A percentile compares a stretch with the other conserved stretches of the same genome.
Evolutionary conservation across 495 filamentous ascomycete species (phyloP).

Genomic region (Penicillium lividum): DNA sequence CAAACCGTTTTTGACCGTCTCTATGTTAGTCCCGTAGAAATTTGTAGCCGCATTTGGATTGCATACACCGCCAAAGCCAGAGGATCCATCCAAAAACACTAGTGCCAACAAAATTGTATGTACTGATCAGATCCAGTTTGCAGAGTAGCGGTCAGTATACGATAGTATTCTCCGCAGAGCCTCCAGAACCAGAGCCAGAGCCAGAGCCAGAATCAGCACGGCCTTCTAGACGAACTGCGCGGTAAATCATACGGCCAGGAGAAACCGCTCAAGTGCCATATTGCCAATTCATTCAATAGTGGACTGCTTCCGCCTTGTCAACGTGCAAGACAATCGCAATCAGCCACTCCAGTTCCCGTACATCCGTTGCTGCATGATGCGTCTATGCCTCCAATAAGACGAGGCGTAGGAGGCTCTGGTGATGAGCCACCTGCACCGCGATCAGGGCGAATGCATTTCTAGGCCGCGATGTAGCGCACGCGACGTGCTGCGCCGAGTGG

Average conservation of each 20-base stretch:
- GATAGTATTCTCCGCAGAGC: not conserved
- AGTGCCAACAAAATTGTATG: not conserved
- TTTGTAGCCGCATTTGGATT: not conserved
- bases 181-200: not conserved
- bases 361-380: conserved; percentile 1
- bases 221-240: not conserved
- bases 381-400: conserved; percentile 3
- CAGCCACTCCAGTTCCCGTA: not conserved
- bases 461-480: conserved; percentile 1
- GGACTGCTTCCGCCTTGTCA: not conserved
- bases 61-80: not conserved
- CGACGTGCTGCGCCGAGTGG: not conserved
- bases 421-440: conserved; percentile 2
- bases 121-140: not conserved
- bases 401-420: not conserved
- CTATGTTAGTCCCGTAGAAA: not conserved
- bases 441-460: not conserved
- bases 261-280: not conserved
- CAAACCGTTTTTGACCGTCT: not conserved
- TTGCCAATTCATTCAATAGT: not conserved
- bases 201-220: not conserved
- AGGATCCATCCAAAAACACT: not conserved
- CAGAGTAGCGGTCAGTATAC: conserved; percentile 4
- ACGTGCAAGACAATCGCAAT: not conserved
- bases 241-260: not conserved